Evolutionary conservation across 768 basidiomycete genomes (phyloP), one percentile per base, ranked within the genome.

Genomic region (Auricularia heimuer): DNA sequence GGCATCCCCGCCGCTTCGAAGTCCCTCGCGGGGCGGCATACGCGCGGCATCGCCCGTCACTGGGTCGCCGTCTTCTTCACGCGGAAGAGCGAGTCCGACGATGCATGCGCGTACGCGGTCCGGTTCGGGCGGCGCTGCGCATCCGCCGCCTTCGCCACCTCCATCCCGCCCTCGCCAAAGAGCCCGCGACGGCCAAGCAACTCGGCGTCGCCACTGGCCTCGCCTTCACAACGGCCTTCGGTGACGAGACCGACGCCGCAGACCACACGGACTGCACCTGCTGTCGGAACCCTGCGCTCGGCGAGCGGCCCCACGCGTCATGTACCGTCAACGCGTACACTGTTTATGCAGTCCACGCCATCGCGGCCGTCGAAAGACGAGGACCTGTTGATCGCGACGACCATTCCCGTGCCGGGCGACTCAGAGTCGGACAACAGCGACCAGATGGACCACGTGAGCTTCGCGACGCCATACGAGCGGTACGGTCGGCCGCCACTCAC

Each of bases 361-460:
- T 6, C 56, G 24, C 56, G 56, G 7, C 56, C 56, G 29, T 60
- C 56, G 24, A 35, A n/a, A 11, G 47, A 90, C 45, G 83, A 88
- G 51, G 85, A 87, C 34, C 77, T 92, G 3, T 81, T 92, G 45
- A 77, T 87, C 56, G 89, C 90, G 1, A 83, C 86, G 65, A 78
- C 79, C 33, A 85, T 90, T 45, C 91, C 90, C n/a, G 80, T 90
- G 21, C 90, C 90, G 2, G 86, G 85, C 68, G 77, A 87, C 69
- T 85, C 81, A 67, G 89, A 90, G 69, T 88, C 85, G 0, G 90
- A 89, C 70, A 84, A 83, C 61, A 78, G 81, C 29, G 56, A 29
- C 24, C 76, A 77, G 21, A 82, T 80, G 33, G 85, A 90, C 68
- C 75, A 84, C 18, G 79, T 89, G 74, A 89, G 89, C 3, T 90